Conservation (phyloP, 2,329 filamentous ascomycete genomes). For the Penicillium expansum region DNA sequence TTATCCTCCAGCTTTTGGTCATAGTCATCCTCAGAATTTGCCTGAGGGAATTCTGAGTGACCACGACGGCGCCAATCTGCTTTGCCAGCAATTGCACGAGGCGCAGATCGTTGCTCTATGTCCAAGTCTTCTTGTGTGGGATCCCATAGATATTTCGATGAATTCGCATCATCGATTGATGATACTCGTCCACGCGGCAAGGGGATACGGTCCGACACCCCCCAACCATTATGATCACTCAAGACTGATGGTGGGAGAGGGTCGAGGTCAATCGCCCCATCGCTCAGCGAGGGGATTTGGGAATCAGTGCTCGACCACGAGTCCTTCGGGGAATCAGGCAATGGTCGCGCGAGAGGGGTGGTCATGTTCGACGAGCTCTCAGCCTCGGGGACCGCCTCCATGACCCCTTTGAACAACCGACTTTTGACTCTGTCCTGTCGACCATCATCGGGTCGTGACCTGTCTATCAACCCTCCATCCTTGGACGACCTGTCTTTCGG, state of each 20-base stretch:
- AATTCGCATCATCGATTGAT: conserved; percentile 25
- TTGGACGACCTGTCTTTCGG: conserved; percentile 30
- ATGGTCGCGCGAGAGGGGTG: conserved; percentile 54
- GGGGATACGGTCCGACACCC: conserved; percentile 26
- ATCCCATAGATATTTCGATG: conserved; percentile 25
- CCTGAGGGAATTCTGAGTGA: conserved; percentile 27
- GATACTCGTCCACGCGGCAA: conserved; percentile 25
- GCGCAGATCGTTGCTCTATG: conserved; percentile 40
- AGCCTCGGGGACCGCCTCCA: conserved; percentile 38
- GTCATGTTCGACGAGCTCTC: conserved; percentile 57
- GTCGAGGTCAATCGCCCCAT: conserved; percentile 39
- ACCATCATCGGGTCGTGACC: conserved; percentile 27
- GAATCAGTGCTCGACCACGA: conserved; percentile 26
- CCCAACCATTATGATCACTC: conserved; percentile 38
- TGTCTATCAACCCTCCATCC: conserved; percentile 29
- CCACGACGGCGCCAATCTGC: conserved; percentile 37
- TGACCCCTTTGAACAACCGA: conserved; percentile 44
- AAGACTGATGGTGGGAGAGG: conserved; percentile 46
- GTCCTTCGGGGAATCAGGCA: conserved; percentile 25
- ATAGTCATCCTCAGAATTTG: conserved; percentile 36
- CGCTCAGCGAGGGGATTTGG: conserved; percentile 32
- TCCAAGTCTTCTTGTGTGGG: conserved; percentile 21
- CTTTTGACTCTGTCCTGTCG: conserved; percentile 42
- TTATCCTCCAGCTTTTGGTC: conserved; percentile 43
- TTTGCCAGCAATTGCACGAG: conserved; percentile 40